Conservation (phyloP, 1,139 yeast species). For the Sugiyamaella sp. region DNA sequence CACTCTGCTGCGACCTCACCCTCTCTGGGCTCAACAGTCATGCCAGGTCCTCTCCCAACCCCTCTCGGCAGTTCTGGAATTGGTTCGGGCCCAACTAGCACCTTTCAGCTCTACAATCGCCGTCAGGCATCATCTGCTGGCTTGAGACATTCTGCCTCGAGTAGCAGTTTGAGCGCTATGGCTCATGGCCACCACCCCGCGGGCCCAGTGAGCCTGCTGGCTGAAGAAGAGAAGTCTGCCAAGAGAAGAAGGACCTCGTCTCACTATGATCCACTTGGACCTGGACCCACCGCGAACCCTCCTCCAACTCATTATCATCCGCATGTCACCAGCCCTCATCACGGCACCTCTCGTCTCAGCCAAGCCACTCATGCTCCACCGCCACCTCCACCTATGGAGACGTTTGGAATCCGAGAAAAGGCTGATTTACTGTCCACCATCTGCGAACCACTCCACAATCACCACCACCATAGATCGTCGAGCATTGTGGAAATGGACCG, state of each 20-base stretch:
- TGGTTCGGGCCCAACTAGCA: neutral
- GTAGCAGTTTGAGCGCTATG: neutral
- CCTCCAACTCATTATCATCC: slow-evolving; percentile 28
- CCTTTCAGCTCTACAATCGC: slow-evolving; percentile 10
- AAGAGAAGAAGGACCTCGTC: slow-evolving; percentile 39
- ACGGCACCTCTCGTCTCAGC: neutral
- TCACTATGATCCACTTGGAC: slow-evolving; percentile 37
- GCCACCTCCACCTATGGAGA: slow-evolving; percentile 15
- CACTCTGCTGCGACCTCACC: slow-evolving; percentile 20
- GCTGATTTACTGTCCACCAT: slow-evolving; percentile 36
- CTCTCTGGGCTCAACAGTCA: neutral
- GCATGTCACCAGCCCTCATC: slow-evolving; percentile 31
- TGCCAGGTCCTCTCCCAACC: neutral
- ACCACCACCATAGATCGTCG: slow-evolving; percentile 16
- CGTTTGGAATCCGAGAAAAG: slow-evolving; percentile 32
- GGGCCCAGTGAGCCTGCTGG: slow-evolving; percentile 22
- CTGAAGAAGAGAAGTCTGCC: slow-evolving; percentile 28
- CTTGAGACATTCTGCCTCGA: slow-evolving; percentile 14
- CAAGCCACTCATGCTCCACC: slow-evolving; percentile 15
- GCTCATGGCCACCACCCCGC: slow-evolving; percentile 7
- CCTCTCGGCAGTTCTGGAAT: neutral
- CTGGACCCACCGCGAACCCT: slow-evolving; percentile 16
- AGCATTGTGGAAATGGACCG: slow-evolving; percentile 17
- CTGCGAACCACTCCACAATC: slow-evolving; percentile 31
- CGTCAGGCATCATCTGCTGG: slow-evolving; percentile 7